phyloP scores from a whole-genome alignment of 257 asterid species.

The Rubia yunnanensis region DNA sequence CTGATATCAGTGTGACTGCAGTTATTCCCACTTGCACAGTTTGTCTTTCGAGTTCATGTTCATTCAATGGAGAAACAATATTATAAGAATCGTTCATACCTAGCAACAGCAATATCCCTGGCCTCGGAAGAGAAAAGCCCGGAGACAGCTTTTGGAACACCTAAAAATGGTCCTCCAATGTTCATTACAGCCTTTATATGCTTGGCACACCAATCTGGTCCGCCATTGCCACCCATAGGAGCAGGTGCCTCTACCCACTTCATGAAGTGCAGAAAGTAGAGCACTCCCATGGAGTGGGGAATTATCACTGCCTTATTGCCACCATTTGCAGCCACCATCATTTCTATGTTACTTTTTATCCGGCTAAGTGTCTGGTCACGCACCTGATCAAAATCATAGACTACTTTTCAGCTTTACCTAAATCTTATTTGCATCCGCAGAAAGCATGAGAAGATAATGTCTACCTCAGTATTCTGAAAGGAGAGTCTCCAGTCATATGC shows the following conservation, averaged over 20 bases:
- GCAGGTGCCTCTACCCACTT: slow-evolving; percentile 84
- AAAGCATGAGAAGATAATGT: slow-evolving; percentile 7
- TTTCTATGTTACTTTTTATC: slow-evolving; percentile 68
- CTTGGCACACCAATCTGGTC: slow-evolving; percentile 68
- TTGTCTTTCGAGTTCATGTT: neutral
- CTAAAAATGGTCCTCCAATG: slow-evolving; percentile 80
- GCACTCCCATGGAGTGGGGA: slow-evolving; percentile 82
- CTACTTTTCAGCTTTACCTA: neutral
- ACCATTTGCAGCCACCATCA: slow-evolving; percentile 60
- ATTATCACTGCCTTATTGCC: slow-evolving; percentile 69
- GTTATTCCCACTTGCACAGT: neutral
- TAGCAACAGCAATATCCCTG: slow-evolving; percentile 49
- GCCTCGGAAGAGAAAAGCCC: slow-evolving; percentile 83
- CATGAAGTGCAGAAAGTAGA: slow-evolving; percentile 81
- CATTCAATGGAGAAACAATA: no score
- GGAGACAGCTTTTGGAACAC: slow-evolving; percentile 70
- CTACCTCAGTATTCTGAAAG: slow-evolving; percentile 92
- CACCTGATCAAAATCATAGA: slow-evolving; percentile 33
- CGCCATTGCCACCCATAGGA: slow-evolving; percentile 83
- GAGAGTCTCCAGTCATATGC: slow-evolving; percentile 97
- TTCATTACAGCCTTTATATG: slow-evolving; percentile 80
- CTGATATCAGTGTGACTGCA: neutral
- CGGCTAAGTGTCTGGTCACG: slow-evolving; percentile 75
- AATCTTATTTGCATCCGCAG: neutral
- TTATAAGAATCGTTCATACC: neutral